Percentiles rank a stretch among this genome's conserved stretches.
Conservation (phyloP, 2,329 filamentous ascomycete species). For the Cytospora leucostoma region DNA sequence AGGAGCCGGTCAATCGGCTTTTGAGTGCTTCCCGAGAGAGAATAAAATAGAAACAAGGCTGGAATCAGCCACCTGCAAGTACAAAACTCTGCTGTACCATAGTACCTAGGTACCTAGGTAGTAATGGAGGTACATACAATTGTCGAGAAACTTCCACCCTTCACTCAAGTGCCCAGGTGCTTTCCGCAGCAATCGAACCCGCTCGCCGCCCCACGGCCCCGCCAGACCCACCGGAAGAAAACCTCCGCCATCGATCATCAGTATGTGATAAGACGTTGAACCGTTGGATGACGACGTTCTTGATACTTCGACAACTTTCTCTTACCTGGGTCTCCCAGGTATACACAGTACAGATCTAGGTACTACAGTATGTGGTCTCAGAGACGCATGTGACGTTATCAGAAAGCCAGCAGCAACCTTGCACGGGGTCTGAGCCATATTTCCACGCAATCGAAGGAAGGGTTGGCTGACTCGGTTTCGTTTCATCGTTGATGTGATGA, state of each 20-base stretch:
- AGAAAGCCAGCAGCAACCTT: background rate
- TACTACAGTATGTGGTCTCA: background rate
- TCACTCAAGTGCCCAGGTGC: background rate
- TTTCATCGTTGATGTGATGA: no score
- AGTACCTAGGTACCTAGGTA: no score
- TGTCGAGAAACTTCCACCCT: background rate
- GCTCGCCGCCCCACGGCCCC: background rate
- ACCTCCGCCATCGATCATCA: conserved; percentile 13
- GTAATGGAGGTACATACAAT: no score
- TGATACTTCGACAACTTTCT: conserved; percentile 12
- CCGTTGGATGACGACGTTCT: conserved; percentile 15
- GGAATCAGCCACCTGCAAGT: background rate
- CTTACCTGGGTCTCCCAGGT: background rate
- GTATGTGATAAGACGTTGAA: conserved; percentile 7
- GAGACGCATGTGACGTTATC: no score
- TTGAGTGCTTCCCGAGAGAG: conserved; percentile 3
- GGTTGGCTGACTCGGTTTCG: no score
- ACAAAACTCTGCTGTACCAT: background rate
- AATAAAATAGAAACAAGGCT: background rate
- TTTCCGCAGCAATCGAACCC: background rate
- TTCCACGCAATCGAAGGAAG: no score
- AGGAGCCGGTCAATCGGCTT: background rate
- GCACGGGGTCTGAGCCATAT: background rate
- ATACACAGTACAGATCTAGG: conserved; percentile 8
- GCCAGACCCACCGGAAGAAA: conserved; percentile 16